Conservation (phyloP, 768 basidiomycete species). For the Amanita inopinata region DNA sequence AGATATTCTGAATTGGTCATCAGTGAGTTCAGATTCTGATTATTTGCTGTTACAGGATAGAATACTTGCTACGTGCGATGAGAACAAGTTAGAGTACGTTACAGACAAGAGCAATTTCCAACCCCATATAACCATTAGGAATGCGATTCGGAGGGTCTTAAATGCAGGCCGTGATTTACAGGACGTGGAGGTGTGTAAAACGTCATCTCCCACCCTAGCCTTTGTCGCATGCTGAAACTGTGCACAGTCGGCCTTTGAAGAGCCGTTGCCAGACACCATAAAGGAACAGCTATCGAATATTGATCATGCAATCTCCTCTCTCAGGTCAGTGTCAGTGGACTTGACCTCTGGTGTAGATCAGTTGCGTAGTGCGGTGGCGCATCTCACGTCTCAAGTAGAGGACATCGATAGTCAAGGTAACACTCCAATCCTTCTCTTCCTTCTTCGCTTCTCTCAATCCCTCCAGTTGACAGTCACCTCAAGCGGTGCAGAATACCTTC, state of each 20-base stretch:
- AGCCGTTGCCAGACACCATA: slow-evolving; percentile 22
- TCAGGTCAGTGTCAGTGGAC: slow-evolving; percentile 24
- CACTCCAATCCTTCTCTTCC: slow-evolving; percentile 1
- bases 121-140: slow-evolving; percentile 61
- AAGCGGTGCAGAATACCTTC: slow-evolving; percentile 29
- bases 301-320: slow-evolving; percentile 18
- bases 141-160: slow-evolving; percentile 53
- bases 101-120: slow-evolving; percentile 68
- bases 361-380: slow-evolving; percentile 27
- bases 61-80: slow-evolving; percentile 71
- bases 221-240: neutral
- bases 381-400: slow-evolving; percentile 26
- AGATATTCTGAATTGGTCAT: neutral
- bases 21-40: slow-evolving; percentile 6
- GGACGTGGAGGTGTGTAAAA: slow-evolving; percentile 13
- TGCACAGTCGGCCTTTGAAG: slow-evolving; percentile 6
- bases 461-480: slow-evolving; percentile 34
- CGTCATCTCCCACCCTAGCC: neutral
- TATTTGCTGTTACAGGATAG: slow-evolving; percentile 45
- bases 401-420: slow-evolving; percentile 39
- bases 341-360: slow-evolving; percentile 23
- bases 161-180: slow-evolving; percentile 9
- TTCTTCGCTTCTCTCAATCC: neutral
- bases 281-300: slow-evolving; percentile 23
- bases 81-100: slow-evolving; percentile 48